phyloP scores from a whole-genome alignment of 192 early-diverging fungal species.

The Backusella liffmaniae region DNA sequence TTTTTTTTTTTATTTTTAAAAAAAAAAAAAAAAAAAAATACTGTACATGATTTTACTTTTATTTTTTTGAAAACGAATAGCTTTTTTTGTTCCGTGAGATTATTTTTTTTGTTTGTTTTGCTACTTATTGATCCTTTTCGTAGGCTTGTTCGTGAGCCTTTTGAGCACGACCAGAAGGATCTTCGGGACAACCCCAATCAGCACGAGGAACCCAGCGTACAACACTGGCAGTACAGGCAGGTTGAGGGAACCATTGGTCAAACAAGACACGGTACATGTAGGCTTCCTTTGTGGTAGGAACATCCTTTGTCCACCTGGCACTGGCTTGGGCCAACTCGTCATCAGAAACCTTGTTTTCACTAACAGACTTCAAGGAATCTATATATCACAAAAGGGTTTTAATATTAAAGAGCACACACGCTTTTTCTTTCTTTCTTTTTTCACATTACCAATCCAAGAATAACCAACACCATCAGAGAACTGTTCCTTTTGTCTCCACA shows the following conservation, averaged over 20 bases:
- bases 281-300: constrained; percentile 95
- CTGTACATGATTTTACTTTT: constrained; percentile 7
- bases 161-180: constrained; percentile 97
- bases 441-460: constrained; percentile 77
- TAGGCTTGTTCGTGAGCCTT: constrained; percentile 82
- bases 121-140: constrained; percentile 3
- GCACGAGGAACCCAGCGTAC: constrained; percentile 95
- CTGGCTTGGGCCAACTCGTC: constrained; percentile 67
- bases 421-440: too few relatives aligned
- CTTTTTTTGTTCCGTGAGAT: neutral
- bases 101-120: neutral
- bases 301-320: constrained; percentile 80
- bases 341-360: constrained; percentile 71
- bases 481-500: constrained; percentile 99
- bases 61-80: neutral
- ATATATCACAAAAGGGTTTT: neutral
- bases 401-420: neutral
- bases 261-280: constrained; percentile 94
- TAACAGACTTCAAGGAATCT: constrained; percentile 79
- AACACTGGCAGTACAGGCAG: constrained; percentile 85
- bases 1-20: neutral
- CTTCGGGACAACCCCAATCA: constrained; percentile 98
- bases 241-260: constrained; percentile 92
- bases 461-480: constrained; percentile 99
- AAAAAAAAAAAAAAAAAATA: neutral